phyloP scores from a whole-genome alignment of 257 asterid species.

The Solanum tarijense region DNA sequence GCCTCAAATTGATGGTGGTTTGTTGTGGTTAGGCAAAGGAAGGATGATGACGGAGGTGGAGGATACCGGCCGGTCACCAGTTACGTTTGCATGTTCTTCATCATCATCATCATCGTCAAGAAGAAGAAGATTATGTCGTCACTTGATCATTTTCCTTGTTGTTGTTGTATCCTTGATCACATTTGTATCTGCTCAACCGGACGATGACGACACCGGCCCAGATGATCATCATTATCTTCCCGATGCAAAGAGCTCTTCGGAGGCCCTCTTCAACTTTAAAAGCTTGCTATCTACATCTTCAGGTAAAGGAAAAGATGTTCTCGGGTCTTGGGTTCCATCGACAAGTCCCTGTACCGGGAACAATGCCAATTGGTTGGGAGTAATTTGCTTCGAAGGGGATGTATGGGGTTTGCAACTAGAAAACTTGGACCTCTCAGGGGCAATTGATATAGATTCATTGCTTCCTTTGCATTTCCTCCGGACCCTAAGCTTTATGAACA shows the following conservation, averaged over 20 bases:
- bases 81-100: not conserved
- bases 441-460: conserved; percentile 56
- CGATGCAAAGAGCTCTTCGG: conserved; percentile 7
- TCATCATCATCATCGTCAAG: not conserved
- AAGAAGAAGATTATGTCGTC: not conserved
- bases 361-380: conserved; percentile 52
- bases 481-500: conserved; percentile 65
- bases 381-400: conserved; percentile 53
- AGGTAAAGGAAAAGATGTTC: conserved; percentile 15
- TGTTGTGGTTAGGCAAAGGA: not conserved
- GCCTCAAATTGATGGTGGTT: not conserved
- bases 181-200: not conserved
- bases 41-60: conserved; percentile 6
- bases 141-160: not conserved
- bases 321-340: conserved; percentile 46
- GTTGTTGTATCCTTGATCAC: not conserved
- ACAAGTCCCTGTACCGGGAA: conserved; percentile 46
- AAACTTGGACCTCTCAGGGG: conserved; percentile 58
- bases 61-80: not conserved
- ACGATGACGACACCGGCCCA: not conserved
- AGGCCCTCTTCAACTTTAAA: conserved; percentile 7
- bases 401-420: conserved; percentile 82
- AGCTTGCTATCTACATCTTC: not conserved
- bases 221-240: not conserved
- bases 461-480: conserved; percentile 32